Conservation (phyloP, 1,139 yeast species). For the Taphrina confusa region DNA sequence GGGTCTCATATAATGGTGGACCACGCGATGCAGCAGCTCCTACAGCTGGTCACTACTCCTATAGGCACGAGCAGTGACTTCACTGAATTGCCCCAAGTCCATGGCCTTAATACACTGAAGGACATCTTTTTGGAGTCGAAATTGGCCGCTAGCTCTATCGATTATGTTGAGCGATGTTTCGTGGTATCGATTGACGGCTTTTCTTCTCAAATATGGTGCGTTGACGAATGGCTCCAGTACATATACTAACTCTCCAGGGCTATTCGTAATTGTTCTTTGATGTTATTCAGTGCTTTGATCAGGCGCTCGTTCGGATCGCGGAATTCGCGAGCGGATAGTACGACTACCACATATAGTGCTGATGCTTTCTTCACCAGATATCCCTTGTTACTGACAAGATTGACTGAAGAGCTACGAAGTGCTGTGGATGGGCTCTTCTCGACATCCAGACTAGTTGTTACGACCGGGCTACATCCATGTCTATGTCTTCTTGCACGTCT, state of each 20-base stretch:
- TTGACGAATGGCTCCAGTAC: background rate
- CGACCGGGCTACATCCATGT: slow-evolving; percentile 60
- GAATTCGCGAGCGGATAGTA: slow-evolving; percentile 45
- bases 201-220: slow-evolving; percentile 43
- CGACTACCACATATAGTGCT: slow-evolving; percentile 43
- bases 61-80: slow-evolving; percentile 50
- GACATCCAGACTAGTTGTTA: slow-evolving; percentile 2
- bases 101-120: slow-evolving; percentile 83
- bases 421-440: slow-evolving; percentile 45
- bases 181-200: slow-evolving; percentile 64
- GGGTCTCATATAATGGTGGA: slow-evolving; percentile 47
- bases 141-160: slow-evolving; percentile 57
- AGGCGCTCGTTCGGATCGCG: slow-evolving; percentile 73
- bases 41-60: slow-evolving; percentile 46
- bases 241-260: slow-evolving; percentile 56
- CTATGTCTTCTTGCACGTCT: slow-evolving; percentile 69
- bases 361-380: slow-evolving; percentile 68
- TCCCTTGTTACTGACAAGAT: slow-evolving; percentile 54
- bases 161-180: slow-evolving; percentile 60
- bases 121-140: slow-evolving; percentile 71
- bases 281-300: slow-evolving; percentile 84
- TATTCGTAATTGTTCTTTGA: slow-evolving; percentile 84
- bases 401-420: slow-evolving; percentile 52
- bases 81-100: slow-evolving; percentile 84
- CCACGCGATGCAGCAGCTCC: slow-evolving; percentile 55